Conservation (phyloP, 768 basidiomycete genomes). For the Pisolithus orientalis region DNA sequence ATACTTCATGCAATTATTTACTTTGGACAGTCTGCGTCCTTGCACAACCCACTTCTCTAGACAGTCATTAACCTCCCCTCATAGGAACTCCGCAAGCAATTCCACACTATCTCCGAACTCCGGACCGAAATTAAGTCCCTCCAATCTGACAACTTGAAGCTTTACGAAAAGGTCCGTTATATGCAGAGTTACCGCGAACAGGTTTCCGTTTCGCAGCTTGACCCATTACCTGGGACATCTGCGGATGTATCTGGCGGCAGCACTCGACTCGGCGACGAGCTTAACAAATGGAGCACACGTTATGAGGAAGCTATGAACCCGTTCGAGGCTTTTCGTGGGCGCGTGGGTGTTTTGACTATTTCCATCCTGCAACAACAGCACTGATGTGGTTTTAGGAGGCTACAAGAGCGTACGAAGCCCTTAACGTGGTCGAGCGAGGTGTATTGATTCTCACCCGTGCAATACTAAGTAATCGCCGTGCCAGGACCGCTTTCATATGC, state of each 20-base stretch:
- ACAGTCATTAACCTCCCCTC: too few species aligned
- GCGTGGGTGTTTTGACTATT: conserved; percentile 48
- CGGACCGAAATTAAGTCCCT: conserved; percentile 86
- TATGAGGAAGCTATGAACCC: conserved; percentile 99
- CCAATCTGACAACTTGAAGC: conserved; percentile 92
- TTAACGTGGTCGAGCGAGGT: conserved; percentile 88
- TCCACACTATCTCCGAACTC: conserved; percentile 90
- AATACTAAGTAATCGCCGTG: conserved; percentile 83
- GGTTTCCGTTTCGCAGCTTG: conserved; percentile 55
- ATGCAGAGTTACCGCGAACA: conserved; percentile 96
- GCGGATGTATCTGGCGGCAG: conserved; percentile 16
- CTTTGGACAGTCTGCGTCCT: too few species aligned
- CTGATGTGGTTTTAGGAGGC: conserved; percentile 60
- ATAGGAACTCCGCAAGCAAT: conserved; percentile 92
- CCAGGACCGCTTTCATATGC: conserved; percentile 83
- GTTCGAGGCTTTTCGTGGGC: conserved; percentile 93
- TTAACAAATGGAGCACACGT: conserved; percentile 83
- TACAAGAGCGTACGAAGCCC: conserved; percentile 82
- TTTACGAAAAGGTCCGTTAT: conserved; percentile 98
- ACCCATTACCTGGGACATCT: conserved; percentile 50
- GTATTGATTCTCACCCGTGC: conserved; percentile 80
- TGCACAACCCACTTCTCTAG: neutral
- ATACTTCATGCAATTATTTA: neutral
- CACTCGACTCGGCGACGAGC: conserved; percentile 51
- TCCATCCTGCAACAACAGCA: neutral